Conservation (phyloP, 192 early-diverging fungal species). For the Backusella circina region DNA sequence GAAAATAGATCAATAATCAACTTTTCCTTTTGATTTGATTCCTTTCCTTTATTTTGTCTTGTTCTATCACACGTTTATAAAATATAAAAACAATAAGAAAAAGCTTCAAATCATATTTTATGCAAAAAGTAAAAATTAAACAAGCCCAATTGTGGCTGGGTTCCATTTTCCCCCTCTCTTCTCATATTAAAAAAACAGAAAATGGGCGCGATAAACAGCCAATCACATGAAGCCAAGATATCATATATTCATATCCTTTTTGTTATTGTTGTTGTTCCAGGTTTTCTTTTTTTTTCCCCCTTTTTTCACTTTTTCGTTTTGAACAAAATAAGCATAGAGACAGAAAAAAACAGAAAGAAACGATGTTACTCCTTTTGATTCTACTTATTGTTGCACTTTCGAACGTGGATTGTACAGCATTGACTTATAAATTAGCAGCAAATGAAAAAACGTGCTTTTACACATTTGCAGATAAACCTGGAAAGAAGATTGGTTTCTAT, state of each 20-base stretch:
- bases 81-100: too few species aligned
- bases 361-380: background rate
- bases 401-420: constrained; percentile 32
- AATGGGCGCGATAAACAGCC: background rate
- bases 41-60: too few species aligned
- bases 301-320: background rate
- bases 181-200: background rate
- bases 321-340: background rate
- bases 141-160: background rate
- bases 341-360: background rate
- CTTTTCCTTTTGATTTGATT: too few species aligned
- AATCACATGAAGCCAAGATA: background rate
- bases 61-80: too few species aligned
- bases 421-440: constrained; percentile 87
- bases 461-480: constrained; percentile 63
- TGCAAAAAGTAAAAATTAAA: too few species aligned
- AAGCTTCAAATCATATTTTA: too few species aligned
- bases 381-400: background rate
- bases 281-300: background rate
- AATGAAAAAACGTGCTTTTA: constrained; percentile 95
- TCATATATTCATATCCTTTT: background rate
- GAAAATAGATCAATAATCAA: too few species aligned
- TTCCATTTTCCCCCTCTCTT: background rate
- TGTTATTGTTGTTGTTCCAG: background rate
- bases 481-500: constrained; percentile 95